Base-by-base conservation (phyloP, 306 rosid genomes). In the Cucumis hystrix region DNA sequence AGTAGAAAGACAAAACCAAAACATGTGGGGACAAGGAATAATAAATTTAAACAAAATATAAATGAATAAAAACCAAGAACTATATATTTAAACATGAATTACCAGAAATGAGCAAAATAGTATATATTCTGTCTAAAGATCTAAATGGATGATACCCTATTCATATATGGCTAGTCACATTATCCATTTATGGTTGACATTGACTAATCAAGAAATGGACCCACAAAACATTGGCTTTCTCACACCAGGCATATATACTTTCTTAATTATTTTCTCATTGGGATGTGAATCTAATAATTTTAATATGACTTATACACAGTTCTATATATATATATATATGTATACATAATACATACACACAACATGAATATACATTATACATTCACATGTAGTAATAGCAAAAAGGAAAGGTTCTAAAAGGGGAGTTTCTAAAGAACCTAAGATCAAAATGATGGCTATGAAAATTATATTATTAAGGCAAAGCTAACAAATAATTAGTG, bases 151-250 rank as follows among this genome's bases (percentile, higher is more conserved):
- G 37, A 69, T 69, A 69, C 56, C 57, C 56, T 21, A 69, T 45
- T 69, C n/a, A 45, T 43, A 45, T 43, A 69, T 43, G 37, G 74
- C 74, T 43, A 21, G 39, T 69, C 75, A 45, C 56, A 45, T 69
- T 43, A 69, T 41, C 75, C 75, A 43, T 43, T 43, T 41, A 41
- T 68, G n/a, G 75, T 68, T 68, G 75, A 41, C 75, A 68, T 45
- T 69, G 56, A 69, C 56, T 43, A 69, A 69, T 21, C 75, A 43
- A 69, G 20, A 35, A 13, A 12, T 69, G 75, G 75, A 69, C 75
- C 75, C 75, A 69, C 74, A 20, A 13, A 23, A 45, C 39, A 69
- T 68, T 41, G 56, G n/a, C 74, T 68, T 68, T 21, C 35, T 68
- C 33, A 21, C 74, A 68, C 55, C n/a, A 68, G 37, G 56, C 55